These are phyloP conservation scores for Aeminium ludgeri DNA, from an alignment of 495 filamentous ascomycete genomes.

Conservation along the genomic window DNA sequence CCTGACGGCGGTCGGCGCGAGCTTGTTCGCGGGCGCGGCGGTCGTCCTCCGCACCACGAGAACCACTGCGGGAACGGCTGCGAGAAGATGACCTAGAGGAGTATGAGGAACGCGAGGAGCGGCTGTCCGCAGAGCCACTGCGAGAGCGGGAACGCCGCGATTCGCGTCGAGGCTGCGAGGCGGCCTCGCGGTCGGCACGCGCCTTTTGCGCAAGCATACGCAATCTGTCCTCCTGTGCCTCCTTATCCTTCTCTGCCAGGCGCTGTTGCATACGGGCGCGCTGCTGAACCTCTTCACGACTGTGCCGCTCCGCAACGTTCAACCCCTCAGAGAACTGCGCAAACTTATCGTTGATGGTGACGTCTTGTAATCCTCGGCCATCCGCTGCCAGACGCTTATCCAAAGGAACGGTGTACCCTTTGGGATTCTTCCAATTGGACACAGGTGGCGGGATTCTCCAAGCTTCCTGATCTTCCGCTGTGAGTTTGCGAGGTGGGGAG, in stretches of 20 bases:
- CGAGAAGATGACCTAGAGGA: conserved; percentile 35
- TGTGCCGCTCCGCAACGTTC: conserved; percentile 85
- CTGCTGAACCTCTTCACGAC: conserved; percentile 86
- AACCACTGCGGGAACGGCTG: conserved; percentile 31
- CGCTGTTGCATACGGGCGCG: conserved; percentile 90
- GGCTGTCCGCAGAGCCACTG: conserved; percentile 21
- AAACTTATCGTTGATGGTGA: conserved; percentile 97
- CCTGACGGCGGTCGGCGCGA: conserved; percentile 59
- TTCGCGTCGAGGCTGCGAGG: conserved; percentile 15
- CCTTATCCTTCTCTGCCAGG: conserved; percentile 90
- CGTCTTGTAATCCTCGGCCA: conserved; percentile 80
- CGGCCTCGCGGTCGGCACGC: conserved; percentile 53
- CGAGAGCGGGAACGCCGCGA: conserved; percentile 24
- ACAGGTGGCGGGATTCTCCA: conserved; percentile 93
- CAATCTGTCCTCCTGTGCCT: conserved; percentile 82
- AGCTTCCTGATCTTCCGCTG: conserved; percentile 89
- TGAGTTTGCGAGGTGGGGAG: conserved; percentile 84
- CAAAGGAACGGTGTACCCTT: conserved; percentile 90
- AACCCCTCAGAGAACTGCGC: conserved; percentile 90
- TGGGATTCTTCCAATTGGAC: conserved; percentile 98
- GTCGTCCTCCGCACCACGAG: too few relatives aligned
- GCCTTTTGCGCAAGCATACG: conserved; percentile 82
- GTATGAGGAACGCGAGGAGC: conserved; percentile 18
- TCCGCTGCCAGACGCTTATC: conserved; percentile 96
- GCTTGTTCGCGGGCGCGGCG: conserved; percentile 62